Evolutionary conservation across 495 filamentous ascomycete genomes (phyloP).

Genomic region (Penicillium diatomitis): DNA sequence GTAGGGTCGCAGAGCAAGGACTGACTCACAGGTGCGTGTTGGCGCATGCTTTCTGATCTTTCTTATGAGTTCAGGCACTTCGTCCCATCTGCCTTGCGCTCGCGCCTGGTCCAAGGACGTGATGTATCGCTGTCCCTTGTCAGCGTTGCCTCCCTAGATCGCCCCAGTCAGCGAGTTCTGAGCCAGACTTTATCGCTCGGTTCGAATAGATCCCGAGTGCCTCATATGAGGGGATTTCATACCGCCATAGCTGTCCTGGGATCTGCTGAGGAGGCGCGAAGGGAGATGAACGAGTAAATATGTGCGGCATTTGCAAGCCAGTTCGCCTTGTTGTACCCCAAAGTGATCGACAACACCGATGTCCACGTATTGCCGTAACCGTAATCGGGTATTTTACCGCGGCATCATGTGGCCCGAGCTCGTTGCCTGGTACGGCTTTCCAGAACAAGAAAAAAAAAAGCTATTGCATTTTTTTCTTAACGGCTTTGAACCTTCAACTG

Average conservation of each 20-base stretch:
- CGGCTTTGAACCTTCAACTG: no score
- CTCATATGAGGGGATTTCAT: conserved; percentile 2
- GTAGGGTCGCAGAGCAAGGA: conserved; percentile 3
- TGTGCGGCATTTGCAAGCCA: conserved; percentile 3
- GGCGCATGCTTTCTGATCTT: conserved; percentile 93
- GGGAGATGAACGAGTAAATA: conserved; percentile 14
- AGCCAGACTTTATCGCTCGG: background rate
- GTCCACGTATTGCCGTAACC: conserved; percentile 14
- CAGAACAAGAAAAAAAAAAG: conserved; percentile 13
- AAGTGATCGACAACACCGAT: conserved; percentile 17
- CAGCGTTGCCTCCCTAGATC: conserved; percentile 35
- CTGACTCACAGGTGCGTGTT: conserved; percentile 62
- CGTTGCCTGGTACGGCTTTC: background rate
- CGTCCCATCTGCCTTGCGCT: conserved; percentile 80
- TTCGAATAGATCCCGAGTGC: no score
- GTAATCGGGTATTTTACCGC: conserved; percentile 24
- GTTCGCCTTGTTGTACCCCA: background rate
- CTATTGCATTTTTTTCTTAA: no score
- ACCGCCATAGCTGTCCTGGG: conserved; percentile 28
- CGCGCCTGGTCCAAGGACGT: conserved; percentile 74
- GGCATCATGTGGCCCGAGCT: conserved; percentile 24
- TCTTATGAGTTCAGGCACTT: conserved; percentile 77
- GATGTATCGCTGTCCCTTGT: conserved; percentile 75
- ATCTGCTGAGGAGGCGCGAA: conserved; percentile 9
- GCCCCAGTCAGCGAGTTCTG: conserved; percentile 17